phyloP scores from a whole-genome alignment of 352 stramenopile genomes.

The Globisporangium sylvaticum region DNA sequence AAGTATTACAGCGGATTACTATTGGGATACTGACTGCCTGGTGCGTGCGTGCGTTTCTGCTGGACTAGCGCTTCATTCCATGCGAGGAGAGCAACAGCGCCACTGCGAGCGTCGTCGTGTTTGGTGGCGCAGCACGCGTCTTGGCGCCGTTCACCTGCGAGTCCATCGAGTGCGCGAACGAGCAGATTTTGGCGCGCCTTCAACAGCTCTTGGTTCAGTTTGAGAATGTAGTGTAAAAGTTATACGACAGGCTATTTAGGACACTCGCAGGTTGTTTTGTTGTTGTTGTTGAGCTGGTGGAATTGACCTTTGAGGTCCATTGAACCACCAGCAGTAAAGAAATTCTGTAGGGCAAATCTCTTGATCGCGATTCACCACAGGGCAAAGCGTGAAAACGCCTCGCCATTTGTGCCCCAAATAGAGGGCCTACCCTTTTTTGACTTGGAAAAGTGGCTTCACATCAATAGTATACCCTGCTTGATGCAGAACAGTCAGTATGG shows the following conservation, averaged over 20 bases:
- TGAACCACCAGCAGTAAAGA: constrained; percentile 34
- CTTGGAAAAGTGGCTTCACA: neutral
- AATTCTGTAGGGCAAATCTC: constrained; percentile 85
- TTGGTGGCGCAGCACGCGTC: constrained; percentile 47
- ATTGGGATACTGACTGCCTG: neutral
- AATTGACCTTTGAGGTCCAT: constrained; percentile 40
- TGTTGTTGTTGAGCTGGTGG: constrained; percentile 17
- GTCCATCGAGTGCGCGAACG: constrained; percentile 31
- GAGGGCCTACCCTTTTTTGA: constrained; percentile 15
- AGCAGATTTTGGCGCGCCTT: constrained; percentile 43
- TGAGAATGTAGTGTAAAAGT: neutral
- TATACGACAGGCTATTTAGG: no score
- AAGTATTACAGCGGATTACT: neutral
- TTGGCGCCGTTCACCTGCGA: constrained; percentile 28
- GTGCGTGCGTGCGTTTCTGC: neutral
- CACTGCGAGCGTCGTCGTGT: constrained; percentile 21
- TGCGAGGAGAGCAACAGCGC: constrained; percentile 3
- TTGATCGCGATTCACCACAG: constrained; percentile 79
- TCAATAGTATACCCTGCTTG: neutral
- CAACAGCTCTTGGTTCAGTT: constrained; percentile 31
- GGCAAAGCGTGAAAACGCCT: neutral
- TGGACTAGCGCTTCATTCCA: constrained; percentile 14
- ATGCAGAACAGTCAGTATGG: neutral
- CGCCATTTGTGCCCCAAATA: neutral
- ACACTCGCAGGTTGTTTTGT: no score